Evolutionary conservation across 768 basidiomycete species (phyloP).

Genomic region (Panaeolus papilionaceus): DNA sequence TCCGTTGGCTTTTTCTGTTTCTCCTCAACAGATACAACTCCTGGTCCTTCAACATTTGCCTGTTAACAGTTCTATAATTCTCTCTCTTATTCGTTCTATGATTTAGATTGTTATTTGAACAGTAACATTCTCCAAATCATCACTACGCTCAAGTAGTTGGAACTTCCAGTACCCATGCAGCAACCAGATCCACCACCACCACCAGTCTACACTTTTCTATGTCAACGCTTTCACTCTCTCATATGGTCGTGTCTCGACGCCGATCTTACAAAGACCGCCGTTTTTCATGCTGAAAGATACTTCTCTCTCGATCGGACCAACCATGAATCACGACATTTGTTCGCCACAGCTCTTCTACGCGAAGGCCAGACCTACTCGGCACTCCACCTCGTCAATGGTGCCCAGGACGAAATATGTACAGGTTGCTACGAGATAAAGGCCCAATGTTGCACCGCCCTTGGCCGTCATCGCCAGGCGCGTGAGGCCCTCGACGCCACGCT

Average conservation of each 20-base stretch:
- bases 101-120: neutral
- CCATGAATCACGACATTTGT: slow-evolving; percentile 86
- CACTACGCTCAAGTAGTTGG: slow-evolving; percentile 38
- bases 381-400: slow-evolving; percentile 61
- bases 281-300: slow-evolving; percentile 91
- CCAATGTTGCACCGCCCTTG: slow-evolving; percentile 73
- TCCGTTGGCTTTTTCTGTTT: neutral
- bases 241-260: slow-evolving; percentile 88
- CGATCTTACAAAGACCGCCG: slow-evolving; percentile 77
- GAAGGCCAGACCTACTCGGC: slow-evolving; percentile 23
- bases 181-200: slow-evolving; percentile 49
- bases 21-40: neutral
- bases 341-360: slow-evolving; percentile 77
- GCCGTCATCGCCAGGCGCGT: slow-evolving; percentile 78
- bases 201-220: slow-evolving; percentile 60
- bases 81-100: slow-evolving; percentile 3
- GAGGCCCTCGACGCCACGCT: slow-evolving; percentile 72
- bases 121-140: slow-evolving; percentile 14
- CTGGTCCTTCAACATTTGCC: slow-evolving; percentile 20
- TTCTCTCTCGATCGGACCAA: slow-evolving; percentile 70
- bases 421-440: slow-evolving; percentile 85
- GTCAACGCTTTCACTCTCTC: slow-evolving; percentile 72
- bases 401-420: slow-evolving; percentile 65
- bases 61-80: neutral
- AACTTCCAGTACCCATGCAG: slow-evolving; percentile 52